phyloP scores from a whole-genome alignment of 2,329 filamentous ascomycete genomes.

The Lasiodiplodia theobromae region DNA sequence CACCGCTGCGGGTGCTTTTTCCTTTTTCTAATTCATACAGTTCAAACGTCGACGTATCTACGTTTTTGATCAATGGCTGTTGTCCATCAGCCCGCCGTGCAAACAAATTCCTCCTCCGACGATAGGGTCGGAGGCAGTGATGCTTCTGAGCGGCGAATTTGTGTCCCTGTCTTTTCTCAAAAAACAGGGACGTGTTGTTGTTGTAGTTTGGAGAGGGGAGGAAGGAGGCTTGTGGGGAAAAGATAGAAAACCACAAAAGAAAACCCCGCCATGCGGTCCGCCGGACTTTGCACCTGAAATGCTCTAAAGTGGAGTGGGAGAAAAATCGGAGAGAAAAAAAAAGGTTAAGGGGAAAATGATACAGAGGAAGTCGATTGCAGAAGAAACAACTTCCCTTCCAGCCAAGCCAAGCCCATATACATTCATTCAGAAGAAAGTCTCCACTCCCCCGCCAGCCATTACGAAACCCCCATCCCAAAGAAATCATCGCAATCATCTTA shows the following conservation, averaged over 20 bases:
- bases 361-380: not conserved
- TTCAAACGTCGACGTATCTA: not conserved
- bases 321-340: not conserved
- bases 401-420: not conserved
- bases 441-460: not conserved
- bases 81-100: not conserved
- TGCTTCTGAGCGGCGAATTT: constrained; percentile 8
- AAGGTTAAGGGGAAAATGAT: not conserved
- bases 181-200: not conserved
- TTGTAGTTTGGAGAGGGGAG: constrained; percentile 5
- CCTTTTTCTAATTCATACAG: not conserved
- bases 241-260: not conserved
- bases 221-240: not conserved
- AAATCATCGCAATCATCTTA: constrained; percentile 9
- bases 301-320: not conserved
- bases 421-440: not conserved
- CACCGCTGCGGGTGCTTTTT: not conserved
- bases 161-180: too few relatives aligned
- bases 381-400: not conserved
- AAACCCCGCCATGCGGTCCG: not conserved
- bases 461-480: not conserved
- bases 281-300: constrained; percentile 8
- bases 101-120: not conserved
- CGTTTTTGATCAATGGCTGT: not conserved
- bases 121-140: not conserved